Percentiles rank a stretch among this genome's conserved stretches.
These are phyloP conservation scores for Penicillium cosmopolitanum DNA, from an alignment of 495 filamentous ascomycete genomes.

Conservation along the genomic window DNA sequence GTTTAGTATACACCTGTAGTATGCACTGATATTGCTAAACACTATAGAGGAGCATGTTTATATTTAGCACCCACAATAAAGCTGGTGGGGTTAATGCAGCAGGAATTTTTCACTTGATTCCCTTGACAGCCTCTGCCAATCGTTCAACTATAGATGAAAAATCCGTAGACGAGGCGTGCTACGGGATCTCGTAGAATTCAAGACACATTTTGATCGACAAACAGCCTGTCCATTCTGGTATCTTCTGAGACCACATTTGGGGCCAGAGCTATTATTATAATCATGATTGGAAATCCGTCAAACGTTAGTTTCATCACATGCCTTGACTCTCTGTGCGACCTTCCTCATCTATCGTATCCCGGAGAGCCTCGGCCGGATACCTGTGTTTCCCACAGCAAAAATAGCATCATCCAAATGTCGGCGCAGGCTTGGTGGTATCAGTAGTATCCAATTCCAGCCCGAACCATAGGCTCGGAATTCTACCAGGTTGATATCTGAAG, in stretches of 20 bases:
- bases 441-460: background rate
- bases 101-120: no score
- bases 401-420: slow-evolving; percentile 4
- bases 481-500: background rate
- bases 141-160: background rate
- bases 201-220: background rate
- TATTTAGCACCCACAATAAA: background rate
- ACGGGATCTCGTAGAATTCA: background rate
- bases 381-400: slow-evolving; percentile 7
- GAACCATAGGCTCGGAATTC: background rate
- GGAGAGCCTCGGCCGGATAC: background rate
- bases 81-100: background rate
- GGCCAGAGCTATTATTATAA: background rate
- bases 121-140: background rate
- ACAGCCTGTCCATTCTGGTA: background rate
- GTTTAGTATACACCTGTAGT: background rate
- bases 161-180: background rate
- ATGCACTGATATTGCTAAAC: background rate
- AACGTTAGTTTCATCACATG: background rate
- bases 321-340: background rate
- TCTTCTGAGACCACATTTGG: background rate
- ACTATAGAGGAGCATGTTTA: background rate
- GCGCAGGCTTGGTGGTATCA: background rate
- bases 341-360: background rate
- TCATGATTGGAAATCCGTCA: background rate